A percentile compares a stretch with the other conserved stretches of the same genome.
Evolutionary conservation across 202 grass and related monocot genomes (phyloP).

Genomic region (Zizania palustris): DNA sequence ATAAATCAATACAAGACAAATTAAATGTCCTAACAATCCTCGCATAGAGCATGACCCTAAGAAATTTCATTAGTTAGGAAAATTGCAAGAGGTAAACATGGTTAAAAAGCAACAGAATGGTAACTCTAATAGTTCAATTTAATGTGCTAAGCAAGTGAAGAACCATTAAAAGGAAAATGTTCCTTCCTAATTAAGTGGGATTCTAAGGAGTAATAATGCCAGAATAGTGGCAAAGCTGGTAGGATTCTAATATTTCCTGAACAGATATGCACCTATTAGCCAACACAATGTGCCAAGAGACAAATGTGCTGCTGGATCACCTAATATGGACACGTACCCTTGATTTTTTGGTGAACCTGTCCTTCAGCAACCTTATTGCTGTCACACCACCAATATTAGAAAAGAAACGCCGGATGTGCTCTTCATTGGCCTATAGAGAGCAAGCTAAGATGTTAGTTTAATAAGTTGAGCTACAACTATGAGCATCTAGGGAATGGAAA

Average conservation of each 20-base stretch:
- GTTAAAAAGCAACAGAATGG: neutral
- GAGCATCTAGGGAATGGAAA: conserved; percentile 37
- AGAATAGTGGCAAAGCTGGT: conserved; percentile 25
- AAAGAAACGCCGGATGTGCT: conserved; percentile 70
- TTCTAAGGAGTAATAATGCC: neutral
- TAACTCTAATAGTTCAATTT: neutral
- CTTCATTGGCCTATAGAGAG: conserved; percentile 70
- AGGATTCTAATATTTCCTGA: conserved; percentile 9
- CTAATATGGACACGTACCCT: conserved; percentile 54
- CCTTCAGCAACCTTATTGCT: conserved; percentile 84
- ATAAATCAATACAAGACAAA: conserved; percentile 25
- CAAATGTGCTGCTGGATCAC: conserved; percentile 5
- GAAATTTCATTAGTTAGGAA: neutral
- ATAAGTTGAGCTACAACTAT: conserved; percentile 6
- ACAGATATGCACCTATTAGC: neutral
- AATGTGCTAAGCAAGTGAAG: neutral
- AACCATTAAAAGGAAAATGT: no score
- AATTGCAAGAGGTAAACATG: neutral
- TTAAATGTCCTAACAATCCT: conserved; percentile 7
- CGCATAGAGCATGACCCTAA: neutral
- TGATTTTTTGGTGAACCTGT: conserved; percentile 77
- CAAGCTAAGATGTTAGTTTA: conserved; percentile 21
- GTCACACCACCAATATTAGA: conserved; percentile 68
- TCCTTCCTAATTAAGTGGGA: neutral
- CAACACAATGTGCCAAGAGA: conserved; percentile 4